phyloP scores from a whole-genome alignment of 1,139 yeast species.

The Saccharomyces hybrid region DNA sequence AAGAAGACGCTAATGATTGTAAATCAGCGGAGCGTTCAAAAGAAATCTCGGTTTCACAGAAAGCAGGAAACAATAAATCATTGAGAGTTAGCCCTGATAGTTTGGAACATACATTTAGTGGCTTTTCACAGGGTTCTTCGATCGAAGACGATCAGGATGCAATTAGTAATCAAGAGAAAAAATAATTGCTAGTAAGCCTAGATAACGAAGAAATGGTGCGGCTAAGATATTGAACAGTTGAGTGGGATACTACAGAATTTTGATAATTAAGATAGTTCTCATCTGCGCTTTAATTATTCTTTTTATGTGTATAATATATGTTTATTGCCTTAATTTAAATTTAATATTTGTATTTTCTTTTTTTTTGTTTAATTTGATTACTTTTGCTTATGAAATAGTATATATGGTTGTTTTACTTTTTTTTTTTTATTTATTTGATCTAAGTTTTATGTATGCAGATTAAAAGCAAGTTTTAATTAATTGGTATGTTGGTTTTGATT shows the following conservation, averaged over 20 bases:
- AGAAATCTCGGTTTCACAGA: background rate
- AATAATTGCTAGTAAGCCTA: background rate
- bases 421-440: background rate
- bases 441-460: background rate
- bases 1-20: background rate
- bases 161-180: constrained; percentile 32
- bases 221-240: background rate
- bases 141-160: constrained; percentile 1
- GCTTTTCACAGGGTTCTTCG: constrained; percentile 17
- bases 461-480: background rate
- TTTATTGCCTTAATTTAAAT: background rate
- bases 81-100: background rate
- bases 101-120: constrained; percentile 13
- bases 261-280: background rate
- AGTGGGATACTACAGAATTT: background rate
- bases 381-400: background rate
- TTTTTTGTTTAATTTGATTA: background rate
- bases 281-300: background rate
- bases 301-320: background rate
- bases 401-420: background rate
- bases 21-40: background rate
- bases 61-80: background rate
- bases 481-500: background rate
- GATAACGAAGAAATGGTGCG: no score
- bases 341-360: background rate